phyloP scores from a whole-genome alignment of 352 stramenopile species.

The Blastocystis sp. region DNA sequence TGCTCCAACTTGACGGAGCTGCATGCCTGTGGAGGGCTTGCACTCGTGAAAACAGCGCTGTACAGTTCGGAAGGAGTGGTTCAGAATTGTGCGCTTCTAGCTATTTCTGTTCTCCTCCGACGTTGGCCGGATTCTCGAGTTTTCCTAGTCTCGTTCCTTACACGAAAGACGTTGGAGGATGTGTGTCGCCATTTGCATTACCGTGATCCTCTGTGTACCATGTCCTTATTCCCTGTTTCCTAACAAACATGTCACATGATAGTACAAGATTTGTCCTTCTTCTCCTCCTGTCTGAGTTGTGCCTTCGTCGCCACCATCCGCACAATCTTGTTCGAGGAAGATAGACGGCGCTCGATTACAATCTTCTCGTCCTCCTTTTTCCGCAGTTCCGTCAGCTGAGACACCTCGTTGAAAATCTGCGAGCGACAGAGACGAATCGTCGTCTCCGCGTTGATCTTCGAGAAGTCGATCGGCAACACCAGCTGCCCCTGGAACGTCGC shows the following conservation, averaged over 20 bases:
- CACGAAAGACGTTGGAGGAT: neutral
- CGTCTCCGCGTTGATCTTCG: conserved; percentile 1
- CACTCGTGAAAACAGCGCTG: neutral
- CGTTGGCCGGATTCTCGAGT: neutral
- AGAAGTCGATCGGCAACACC: conserved; percentile 36
- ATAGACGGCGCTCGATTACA: conserved; percentile 10
- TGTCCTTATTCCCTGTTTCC: neutral
- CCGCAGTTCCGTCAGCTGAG: conserved; percentile 15
- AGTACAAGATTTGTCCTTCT: conserved; percentile 18
- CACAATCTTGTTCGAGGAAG: conserved; percentile 16
- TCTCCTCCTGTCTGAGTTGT: conserved; percentile 1
- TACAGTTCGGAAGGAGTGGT: neutral
- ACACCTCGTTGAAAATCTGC: conserved; percentile 43
- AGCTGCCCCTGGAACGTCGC: neutral
- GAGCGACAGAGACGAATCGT: conserved; percentile 26
- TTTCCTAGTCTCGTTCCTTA: neutral
- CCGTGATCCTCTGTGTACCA: neutral
- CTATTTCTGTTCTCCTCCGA: neutral
- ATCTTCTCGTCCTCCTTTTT: conserved; percentile 29
- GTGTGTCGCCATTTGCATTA: neutral
- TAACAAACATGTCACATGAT: conserved; percentile 8
- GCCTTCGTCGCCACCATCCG: neutral
- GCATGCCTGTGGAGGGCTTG: neutral
- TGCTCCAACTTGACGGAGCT: neutral
- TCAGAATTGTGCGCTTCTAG: neutral